Evolutionary conservation across 371 early-diverging fungal species (phyloP).

Genomic region (Smittium culicis): DNA sequence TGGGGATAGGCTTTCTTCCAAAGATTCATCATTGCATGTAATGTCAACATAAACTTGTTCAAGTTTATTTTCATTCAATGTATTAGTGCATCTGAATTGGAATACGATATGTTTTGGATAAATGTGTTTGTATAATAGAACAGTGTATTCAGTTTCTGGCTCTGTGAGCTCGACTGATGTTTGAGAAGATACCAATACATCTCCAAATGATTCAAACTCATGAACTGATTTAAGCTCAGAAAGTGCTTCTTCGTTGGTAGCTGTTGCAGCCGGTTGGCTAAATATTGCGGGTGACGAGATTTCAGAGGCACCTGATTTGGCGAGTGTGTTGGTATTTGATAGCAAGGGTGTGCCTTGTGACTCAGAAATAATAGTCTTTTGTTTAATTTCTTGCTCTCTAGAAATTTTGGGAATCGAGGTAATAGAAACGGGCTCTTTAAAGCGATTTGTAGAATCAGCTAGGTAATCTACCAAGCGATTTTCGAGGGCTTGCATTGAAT

Average conservation of each 20-base stretch:
- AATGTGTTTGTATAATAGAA: constrained; percentile 81
- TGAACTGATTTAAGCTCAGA: constrained; percentile 37
- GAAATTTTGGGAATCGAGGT: constrained; percentile 60
- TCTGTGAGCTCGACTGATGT: constrained; percentile 77
- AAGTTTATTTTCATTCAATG: constrained; percentile 76
- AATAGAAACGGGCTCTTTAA: constrained; percentile 57
- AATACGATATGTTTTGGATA: constrained; percentile 81
- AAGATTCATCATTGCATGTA: constrained; percentile 50
- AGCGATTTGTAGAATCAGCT: constrained; percentile 42
- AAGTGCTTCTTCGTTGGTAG: constrained; percentile 14
- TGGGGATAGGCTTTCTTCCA: constrained; percentile 20
- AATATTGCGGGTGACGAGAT: constrained; percentile 14
- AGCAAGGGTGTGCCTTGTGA: not conserved
- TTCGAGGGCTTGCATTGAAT: constrained; percentile 74
- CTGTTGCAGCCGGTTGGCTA: constrained; percentile 7
- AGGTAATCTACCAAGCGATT: constrained; percentile 69
- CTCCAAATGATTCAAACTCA: constrained; percentile 68
- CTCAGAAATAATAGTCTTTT: not conserved
- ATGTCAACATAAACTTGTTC: constrained; percentile 81
- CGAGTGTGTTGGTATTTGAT: constrained; percentile 8
- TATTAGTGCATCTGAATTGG: constrained; percentile 90
- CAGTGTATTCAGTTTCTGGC: constrained; percentile 88
- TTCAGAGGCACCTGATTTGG: constrained; percentile 13
- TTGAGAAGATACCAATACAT: constrained; percentile 59
- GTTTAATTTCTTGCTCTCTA: constrained; percentile 54